phyloP scores from a whole-genome alignment of 257 asterid species.

The Prunella vulgaris region DNA sequence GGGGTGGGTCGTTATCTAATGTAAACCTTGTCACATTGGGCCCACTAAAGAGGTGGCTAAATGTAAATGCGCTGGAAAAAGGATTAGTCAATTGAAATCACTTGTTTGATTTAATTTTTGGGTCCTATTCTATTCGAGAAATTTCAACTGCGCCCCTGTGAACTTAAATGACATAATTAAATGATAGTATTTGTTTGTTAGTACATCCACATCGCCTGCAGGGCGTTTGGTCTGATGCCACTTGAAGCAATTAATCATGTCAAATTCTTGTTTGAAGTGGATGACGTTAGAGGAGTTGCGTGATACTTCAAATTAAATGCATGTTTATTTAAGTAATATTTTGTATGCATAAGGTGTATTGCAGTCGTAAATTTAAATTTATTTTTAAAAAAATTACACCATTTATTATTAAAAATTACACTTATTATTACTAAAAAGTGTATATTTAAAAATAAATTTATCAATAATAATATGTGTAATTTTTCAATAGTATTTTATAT shows the following conservation, averaged over 20 bases:
- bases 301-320: too few relatives aligned
- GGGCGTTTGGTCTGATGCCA: neutral
- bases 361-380: too few relatives aligned
- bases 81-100: neutral
- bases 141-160: neutral
- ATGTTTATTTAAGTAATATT: too few relatives aligned
- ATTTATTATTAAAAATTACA: too few relatives aligned
- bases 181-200: neutral
- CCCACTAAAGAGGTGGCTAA: neutral
- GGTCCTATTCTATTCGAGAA: neutral
- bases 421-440: too few relatives aligned
- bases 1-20: neutral
- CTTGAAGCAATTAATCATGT: neutral
- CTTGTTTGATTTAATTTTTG: neutral
- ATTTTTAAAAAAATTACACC: too few relatives aligned
- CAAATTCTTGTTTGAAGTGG: neutral
- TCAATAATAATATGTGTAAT: too few relatives aligned
- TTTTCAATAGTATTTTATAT: too few relatives aligned
- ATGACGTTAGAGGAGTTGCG: too few relatives aligned
- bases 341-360: too few relatives aligned
- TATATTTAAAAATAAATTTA: too few relatives aligned
- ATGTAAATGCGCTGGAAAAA: neutral
- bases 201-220: neutral
- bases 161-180: neutral
- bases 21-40: neutral